phyloP scores from a whole-genome alignment of 139 green algal species.

The Picochlorum sp. region DNA sequence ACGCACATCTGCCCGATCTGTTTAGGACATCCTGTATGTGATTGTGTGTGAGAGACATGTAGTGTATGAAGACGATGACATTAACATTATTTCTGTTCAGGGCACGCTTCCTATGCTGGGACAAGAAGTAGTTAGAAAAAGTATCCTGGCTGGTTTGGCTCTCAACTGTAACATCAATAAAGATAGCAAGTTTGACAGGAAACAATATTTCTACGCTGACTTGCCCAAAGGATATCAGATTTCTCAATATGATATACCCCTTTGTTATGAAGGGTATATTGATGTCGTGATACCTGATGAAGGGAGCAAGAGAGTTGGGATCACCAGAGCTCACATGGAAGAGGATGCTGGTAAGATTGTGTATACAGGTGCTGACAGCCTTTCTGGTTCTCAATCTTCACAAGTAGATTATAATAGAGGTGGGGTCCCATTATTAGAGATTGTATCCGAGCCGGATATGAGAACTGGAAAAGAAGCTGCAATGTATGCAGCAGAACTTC shows the following conservation, averaged over 20 bases:
- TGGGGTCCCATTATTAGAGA: slow-evolving; percentile 90
- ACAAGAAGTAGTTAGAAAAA: slow-evolving; percentile 56
- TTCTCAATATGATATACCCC: slow-evolving; percentile 85
- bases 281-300: slow-evolving; percentile 46
- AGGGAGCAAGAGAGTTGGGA: slow-evolving; percentile 27
- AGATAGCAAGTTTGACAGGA: slow-evolving; percentile 94
- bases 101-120: slow-evolving; percentile 84
- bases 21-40: slow-evolving; percentile 79
- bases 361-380: slow-evolving; percentile 55
- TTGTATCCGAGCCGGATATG: slow-evolving; percentile 94
- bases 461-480: slow-evolving; percentile 76
- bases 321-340: slow-evolving; percentile 82
- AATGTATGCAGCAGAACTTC: slow-evolving; percentile 83
- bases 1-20: slow-evolving; percentile 90
- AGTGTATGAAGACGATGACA: not conserved
- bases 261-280: slow-evolving; percentile 52
- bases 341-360: slow-evolving; percentile 94
- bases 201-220: slow-evolving; percentile 99
- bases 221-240: slow-evolving; percentile 98
- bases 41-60: not conserved
- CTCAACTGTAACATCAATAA: slow-evolving; percentile 64
- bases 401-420: slow-evolving; percentile 84
- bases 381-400: slow-evolving; percentile 56
- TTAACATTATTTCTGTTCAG: slow-evolving; percentile 30
- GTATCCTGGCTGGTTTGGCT: slow-evolving; percentile 70